A percentile compares a stretch with the other conserved stretches of the same genome.
phyloP scores from a whole-genome alignment of 345 rosid genomes.

The Durio zibethinus region DNA sequence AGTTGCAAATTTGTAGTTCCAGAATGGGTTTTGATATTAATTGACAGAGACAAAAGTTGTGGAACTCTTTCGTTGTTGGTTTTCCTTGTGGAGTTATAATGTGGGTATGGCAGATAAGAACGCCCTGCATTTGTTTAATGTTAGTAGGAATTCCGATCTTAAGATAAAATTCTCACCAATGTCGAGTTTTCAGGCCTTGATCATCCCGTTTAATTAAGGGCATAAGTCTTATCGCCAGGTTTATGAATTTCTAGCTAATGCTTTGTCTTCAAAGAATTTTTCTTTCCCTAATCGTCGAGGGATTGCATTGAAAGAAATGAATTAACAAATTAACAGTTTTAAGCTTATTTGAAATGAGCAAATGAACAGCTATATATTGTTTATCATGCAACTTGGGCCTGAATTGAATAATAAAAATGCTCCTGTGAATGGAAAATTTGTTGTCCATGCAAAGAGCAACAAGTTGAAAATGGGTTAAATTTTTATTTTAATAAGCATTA shows the following conservation, averaged over 20 bases:
- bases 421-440: too few relatives aligned
- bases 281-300: background rate
- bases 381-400: too few relatives aligned
- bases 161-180: background rate
- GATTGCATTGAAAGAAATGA: background rate
- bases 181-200: background rate
- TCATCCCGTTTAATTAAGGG: background rate
- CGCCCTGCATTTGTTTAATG: background rate
- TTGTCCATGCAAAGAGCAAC: too few relatives aligned
- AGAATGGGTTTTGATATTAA: slow-evolving; percentile 3
- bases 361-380: too few relatives aligned
- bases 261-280: too few relatives aligned
- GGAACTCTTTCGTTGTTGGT: slow-evolving; percentile 1
- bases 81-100: background rate
- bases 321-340: background rate
- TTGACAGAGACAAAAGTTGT: background rate
- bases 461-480: too few relatives aligned
- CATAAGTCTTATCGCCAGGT: background rate
- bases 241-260: background rate
- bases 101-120: background rate
- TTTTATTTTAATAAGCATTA: too few relatives aligned
- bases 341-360: background rate
- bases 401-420: too few relatives aligned
- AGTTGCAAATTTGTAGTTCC: slow-evolving; percentile 22
- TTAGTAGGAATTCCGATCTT: background rate